These are phyloP conservation scores for Colletotrichum musicola DNA, from an alignment of 2,329 filamentous ascomycete genomes.

Conservation along the genomic window DNA sequence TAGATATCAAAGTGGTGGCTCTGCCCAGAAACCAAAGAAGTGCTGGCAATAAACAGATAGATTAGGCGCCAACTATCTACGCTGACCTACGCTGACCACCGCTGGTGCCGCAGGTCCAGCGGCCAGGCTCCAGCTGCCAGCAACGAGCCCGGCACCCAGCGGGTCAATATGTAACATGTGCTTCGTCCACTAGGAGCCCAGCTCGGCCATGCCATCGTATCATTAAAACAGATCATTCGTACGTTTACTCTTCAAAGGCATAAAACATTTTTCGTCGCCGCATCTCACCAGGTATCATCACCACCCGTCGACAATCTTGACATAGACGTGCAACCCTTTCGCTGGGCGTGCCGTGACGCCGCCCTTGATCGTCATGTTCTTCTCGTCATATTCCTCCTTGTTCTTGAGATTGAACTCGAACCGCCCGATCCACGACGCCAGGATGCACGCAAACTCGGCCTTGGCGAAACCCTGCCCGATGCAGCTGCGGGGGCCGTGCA, in stretches of 20 bases:
- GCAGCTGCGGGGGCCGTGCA: slow-evolving; percentile 88
- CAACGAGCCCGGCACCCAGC: not conserved
- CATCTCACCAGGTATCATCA: not conserved
- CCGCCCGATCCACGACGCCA: slow-evolving; percentile 81
- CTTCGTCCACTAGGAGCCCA: not conserved
- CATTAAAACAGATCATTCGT: not conserved
- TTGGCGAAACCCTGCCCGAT: slow-evolving; percentile 86
- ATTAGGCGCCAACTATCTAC: not conserved
- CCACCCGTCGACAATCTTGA: slow-evolving; percentile 65
- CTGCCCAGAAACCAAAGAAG: not conserved
- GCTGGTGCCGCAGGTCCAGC: not conserved
- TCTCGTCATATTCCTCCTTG: slow-evolving; percentile 74
- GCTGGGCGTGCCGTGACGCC: slow-evolving; percentile 80
- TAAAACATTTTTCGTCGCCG: not conserved
- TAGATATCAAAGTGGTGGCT: no score
- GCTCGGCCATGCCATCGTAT: not conserved
- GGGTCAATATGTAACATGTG: not conserved
- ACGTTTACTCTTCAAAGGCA: not conserved
- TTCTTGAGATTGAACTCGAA: slow-evolving; percentile 74
- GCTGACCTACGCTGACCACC: not conserved
- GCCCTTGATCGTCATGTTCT: slow-evolving; percentile 74
- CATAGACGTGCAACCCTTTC: slow-evolving; percentile 77
- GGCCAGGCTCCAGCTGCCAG: not conserved
- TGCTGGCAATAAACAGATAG: not conserved
- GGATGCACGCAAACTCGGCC: slow-evolving; percentile 85